Evolutionary conservation across 371 early-diverging fungal genomes (phyloP).

Genomic region (Nosema muscidifuracis): DNA sequence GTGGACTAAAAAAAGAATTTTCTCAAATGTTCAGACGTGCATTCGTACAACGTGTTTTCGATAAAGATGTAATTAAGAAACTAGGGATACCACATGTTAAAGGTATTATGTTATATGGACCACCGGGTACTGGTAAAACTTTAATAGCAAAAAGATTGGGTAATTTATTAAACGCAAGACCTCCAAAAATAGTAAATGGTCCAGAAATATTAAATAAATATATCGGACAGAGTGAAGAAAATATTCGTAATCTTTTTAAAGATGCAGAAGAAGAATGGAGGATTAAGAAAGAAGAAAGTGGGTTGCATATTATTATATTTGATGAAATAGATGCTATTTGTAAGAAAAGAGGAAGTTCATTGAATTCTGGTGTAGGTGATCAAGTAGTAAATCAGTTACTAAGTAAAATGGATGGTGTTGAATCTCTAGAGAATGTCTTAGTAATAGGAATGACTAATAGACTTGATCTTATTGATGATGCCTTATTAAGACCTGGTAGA

Average conservation of each 20-base stretch:
- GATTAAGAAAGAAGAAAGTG: constrained; percentile 79
- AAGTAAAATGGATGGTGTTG: constrained; percentile 70
- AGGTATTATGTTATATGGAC: constrained; percentile 73
- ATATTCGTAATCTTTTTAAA: constrained; percentile 88
- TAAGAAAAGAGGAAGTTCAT: constrained; percentile 88
- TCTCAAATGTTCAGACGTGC: constrained; percentile 92
- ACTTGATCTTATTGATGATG: constrained; percentile 63
- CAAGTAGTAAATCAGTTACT: constrained; percentile 95
- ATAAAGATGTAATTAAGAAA: constrained; percentile 82
- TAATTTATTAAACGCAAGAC: constrained; percentile 85
- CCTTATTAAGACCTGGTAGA: constrained; percentile 65
- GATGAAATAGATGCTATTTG: constrained; percentile 99
- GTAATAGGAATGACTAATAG: constrained; percentile 65
- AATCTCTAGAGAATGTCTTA: constrained; percentile 62
- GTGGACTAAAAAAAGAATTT: constrained; percentile 94
- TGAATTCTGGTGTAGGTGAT: constrained; percentile 90
- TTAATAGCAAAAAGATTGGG: constrained; percentile 97
- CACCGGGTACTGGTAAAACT: constrained; percentile 97
- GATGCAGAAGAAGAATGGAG: constrained; percentile 89
- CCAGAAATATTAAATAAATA: constrained; percentile 94
- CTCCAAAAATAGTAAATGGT: constrained; percentile 93
- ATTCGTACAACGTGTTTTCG: constrained; percentile 95
- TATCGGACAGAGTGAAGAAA: constrained; percentile 98
- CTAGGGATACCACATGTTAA: constrained; percentile 93
- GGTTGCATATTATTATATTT: constrained; percentile 94